A percentile compares a stretch with the other conserved stretches of the same genome.
Conservation (phyloP, 371 early-diverging fungal genomes). For the Dichotomocladium elegans region DNA sequence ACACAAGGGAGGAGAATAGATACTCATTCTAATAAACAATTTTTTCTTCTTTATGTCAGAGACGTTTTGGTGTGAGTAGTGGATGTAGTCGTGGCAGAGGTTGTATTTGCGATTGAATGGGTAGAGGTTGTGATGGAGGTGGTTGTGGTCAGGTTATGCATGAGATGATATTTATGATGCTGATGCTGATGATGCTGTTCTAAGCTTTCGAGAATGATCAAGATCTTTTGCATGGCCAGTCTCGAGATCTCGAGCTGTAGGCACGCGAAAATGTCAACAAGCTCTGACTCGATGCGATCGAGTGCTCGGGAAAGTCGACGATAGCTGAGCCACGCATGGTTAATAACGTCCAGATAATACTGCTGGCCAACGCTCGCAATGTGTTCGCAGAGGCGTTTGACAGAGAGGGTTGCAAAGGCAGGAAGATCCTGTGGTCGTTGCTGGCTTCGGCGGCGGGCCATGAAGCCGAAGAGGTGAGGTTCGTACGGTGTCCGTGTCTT, state of each 20-base stretch:
- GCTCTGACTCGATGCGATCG: conserved; percentile 15
- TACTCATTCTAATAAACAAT: no score
- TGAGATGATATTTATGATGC: not conserved
- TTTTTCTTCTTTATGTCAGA: no score
- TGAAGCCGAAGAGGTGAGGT: conserved; percentile 19
- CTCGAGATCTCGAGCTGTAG: conserved; percentile 14
- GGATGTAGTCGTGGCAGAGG: no score
- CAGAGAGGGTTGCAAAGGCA: conserved; percentile 16
- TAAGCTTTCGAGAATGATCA: conserved; percentile 6
- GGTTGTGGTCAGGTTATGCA: not conserved
- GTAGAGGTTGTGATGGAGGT: not conserved
- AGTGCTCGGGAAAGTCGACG: conserved; percentile 12
- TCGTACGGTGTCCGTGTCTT: conserved; percentile 21
- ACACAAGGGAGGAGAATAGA: no score
- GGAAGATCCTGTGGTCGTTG: not conserved
- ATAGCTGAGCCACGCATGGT: conserved; percentile 11
- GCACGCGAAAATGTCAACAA: conserved; percentile 15
- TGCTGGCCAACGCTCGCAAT: conserved; percentile 14
- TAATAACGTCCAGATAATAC: conserved; percentile 15
- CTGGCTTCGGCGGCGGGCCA: not conserved
- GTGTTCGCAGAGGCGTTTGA: conserved; percentile 10
- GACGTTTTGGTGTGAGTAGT: no score
- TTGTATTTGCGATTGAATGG: no score
- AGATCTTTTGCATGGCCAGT: conserved; percentile 10
- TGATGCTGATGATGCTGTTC: no score